phyloP scores from a whole-genome alignment of 345 rosid genomes.

The Mercurialis annua region DNA sequence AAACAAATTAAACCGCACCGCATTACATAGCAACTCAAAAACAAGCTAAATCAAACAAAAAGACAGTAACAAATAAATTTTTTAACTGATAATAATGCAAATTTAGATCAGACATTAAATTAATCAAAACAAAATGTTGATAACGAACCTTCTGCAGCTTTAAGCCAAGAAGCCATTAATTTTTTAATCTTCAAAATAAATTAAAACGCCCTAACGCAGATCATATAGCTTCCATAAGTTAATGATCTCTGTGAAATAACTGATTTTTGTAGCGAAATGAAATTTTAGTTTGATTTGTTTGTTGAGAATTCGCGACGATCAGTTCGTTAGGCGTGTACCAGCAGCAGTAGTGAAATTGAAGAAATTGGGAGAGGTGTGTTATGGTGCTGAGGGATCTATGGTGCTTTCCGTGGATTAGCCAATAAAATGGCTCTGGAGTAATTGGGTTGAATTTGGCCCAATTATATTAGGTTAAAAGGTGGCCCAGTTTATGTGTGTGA shows the following conservation, averaged over 20 bases:
- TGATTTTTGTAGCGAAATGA: conserved; percentile 11
- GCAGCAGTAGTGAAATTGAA: conserved; percentile 13
- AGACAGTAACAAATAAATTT: background rate
- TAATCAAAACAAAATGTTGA: conserved; percentile 8
- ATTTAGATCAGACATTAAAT: conserved; percentile 1
- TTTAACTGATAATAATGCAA: background rate
- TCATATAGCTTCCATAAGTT: conserved; percentile 44
- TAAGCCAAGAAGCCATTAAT: conserved; percentile 93
- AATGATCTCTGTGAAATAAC: background rate
- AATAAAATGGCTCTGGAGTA: background rate
- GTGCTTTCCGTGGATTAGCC: background rate
- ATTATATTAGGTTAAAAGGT: no score
- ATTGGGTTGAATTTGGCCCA: background rate
- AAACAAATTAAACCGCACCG: background rate
- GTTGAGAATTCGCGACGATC: background rate
- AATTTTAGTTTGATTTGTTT: conserved; percentile 3
- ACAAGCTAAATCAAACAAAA: background rate
- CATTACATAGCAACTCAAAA: background rate
- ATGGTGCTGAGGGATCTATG: background rate
- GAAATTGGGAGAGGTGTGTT: conserved; percentile 1
- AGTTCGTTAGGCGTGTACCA: background rate
- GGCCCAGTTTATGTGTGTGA: background rate
- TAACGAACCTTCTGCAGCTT: conserved; percentile 90
- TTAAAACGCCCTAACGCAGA: conserved; percentile 18
- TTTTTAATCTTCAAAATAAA: no score